Conservation (phyloP, 257 asterid genomes). For the Solanum boliviense region DNA sequence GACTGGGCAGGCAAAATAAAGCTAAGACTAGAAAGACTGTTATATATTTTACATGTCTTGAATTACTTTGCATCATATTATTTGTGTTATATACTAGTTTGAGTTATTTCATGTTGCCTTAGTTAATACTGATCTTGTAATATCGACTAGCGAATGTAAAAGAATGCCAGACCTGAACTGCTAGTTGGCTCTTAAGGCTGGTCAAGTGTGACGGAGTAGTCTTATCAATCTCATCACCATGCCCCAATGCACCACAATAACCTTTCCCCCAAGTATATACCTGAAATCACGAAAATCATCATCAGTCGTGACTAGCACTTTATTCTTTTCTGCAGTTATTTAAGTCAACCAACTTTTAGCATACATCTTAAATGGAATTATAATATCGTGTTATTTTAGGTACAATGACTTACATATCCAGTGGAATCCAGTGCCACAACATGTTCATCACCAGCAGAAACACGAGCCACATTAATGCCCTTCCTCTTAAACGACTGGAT, state of each 20-base stretch:
- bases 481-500: constrained; percentile 50
- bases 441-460: constrained; percentile 83
- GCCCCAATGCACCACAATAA: constrained; percentile 84
- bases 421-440: constrained; percentile 81
- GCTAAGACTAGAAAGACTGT: not conserved
- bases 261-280: constrained; percentile 94
- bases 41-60: not conserved
- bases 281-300: constrained; percentile 14
- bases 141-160: not conserved
- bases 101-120: not conserved
- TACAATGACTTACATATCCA: constrained; percentile 42
- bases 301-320: not conserved
- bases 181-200: constrained; percentile 44
- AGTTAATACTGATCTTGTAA: not conserved
- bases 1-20: not conserved
- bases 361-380: not conserved
- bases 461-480: constrained; percentile 50
- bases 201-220: constrained; percentile 48
- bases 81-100: not conserved
- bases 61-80: not conserved
- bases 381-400: not conserved
- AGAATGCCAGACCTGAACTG: constrained; percentile 52
- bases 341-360: not conserved
- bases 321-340: not conserved
- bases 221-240: constrained; percentile 73